Conservation (phyloP, 2,329 filamentous ascomycete genomes). For the Hypoxylon sp. region DNA sequence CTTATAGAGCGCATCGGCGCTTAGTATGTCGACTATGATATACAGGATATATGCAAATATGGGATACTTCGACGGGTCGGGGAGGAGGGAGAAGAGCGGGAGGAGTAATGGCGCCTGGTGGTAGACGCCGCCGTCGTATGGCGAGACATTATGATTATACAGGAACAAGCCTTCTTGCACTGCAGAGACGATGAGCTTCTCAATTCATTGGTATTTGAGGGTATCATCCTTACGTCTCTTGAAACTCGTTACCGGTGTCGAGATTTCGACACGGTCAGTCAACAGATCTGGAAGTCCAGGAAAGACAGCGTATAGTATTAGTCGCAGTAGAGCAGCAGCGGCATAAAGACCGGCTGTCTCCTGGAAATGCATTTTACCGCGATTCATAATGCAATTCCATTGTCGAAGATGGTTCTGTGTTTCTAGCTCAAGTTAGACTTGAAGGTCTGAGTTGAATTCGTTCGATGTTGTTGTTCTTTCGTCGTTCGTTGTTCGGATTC, state of each 20-base stretch:
- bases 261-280: constrained; percentile 93
- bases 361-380: constrained; percentile 58
- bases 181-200: constrained; percentile 56
- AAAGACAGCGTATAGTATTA: constrained; percentile 85
- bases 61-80: constrained; percentile 75
- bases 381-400: constrained; percentile 54
- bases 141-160: constrained; percentile 95
- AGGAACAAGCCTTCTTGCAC: constrained; percentile 97
- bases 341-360: constrained; percentile 76
- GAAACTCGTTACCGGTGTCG: constrained; percentile 97
- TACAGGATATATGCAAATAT: constrained; percentile 86
- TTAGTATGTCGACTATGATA: constrained; percentile 83
- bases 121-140: constrained; percentile 92
- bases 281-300: constrained; percentile 87
- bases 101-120: constrained; percentile 90
- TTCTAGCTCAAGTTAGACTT: constrained; percentile 13
- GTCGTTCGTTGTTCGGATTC: constrained; percentile 18
- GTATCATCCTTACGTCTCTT: constrained; percentile 80
- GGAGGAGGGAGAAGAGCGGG: constrained; percentile 90
- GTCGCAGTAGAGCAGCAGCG: constrained; percentile 81
- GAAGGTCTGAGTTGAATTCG: constrained; percentile 4
- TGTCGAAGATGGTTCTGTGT: constrained; percentile 37
- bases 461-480: constrained; percentile 1
- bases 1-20: constrained; percentile 81
- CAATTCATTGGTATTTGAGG: neutral